These are phyloP conservation scores for Mucor piriformis DNA, from an alignment of 371 early-diverging fungal species.

Conservation along the genomic window DNA sequence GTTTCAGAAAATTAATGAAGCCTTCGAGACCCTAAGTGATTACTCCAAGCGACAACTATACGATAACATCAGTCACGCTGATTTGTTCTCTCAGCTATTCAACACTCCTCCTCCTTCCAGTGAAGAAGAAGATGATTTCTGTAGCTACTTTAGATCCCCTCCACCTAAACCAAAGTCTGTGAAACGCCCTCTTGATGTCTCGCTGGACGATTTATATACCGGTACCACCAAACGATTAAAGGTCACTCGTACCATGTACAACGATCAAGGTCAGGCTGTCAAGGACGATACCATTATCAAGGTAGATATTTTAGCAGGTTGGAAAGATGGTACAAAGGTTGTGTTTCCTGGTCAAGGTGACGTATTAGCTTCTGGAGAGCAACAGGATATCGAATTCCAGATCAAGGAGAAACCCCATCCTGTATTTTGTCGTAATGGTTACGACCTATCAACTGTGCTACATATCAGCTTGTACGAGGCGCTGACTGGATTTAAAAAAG, in stretches of 20 bases:
- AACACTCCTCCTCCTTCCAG: not conserved
- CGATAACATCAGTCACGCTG: not conserved
- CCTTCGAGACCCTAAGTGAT: conserved; percentile 96
- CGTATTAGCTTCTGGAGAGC: conserved; percentile 71
- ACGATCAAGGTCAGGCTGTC: conserved; percentile 11
- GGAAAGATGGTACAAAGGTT: conserved; percentile 97
- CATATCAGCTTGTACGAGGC: conserved; percentile 80
- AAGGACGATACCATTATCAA: conserved; percentile 66
- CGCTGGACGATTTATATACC: conserved; percentile 92
- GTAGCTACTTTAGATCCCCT: not conserved
- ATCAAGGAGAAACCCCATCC: conserved; percentile 92
- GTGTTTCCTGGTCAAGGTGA: conserved; percentile 91
- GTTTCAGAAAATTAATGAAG: conserved; percentile 76
- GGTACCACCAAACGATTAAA: conserved; percentile 93
- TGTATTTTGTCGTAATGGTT: conserved; percentile 84
- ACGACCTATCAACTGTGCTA: conserved; percentile 72
- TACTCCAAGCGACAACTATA: conserved; percentile 56
- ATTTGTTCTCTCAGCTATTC: conserved; percentile 4
- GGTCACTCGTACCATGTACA: conserved; percentile 73
- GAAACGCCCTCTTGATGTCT: conserved; percentile 69
- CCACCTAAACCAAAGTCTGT: conserved; percentile 57
- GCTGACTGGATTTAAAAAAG: conserved; percentile 68
- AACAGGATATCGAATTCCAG: conserved; percentile 91
- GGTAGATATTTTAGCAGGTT: conserved; percentile 91
- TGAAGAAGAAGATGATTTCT: conserved; percentile 10